Evolutionary conservation across 306 rosid species (phyloP), one percentile per base, ranked within the genome.

Genomic region (Alnus glutinosa): DNA sequence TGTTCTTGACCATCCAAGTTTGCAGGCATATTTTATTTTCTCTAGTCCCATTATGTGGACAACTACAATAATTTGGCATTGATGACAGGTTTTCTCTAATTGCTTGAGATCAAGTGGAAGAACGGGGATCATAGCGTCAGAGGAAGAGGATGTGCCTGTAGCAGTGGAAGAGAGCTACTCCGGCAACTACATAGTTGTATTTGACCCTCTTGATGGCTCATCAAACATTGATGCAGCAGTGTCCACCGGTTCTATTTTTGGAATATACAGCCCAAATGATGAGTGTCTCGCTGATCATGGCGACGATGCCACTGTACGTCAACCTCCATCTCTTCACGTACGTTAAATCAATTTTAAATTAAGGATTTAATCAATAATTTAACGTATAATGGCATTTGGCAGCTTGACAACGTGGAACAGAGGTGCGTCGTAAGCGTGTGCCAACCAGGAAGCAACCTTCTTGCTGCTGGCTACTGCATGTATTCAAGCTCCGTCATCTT

Each of bases 381-480:
- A 23, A 23, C 28, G 28, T 23, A 23, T 23, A 23, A 23, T 14
- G 37, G 37, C 37, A 44, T 81, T 44, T 83, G 72, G 87, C 83
- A 96, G 99, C 97, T 96, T 42, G 98, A 50, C 84, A 68, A 71
- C 18, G 55, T 77, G 70, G 88, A 78, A 81, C 89, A 91, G 74
- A 89, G 87, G 73, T 96, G 99, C 32, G 44, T 96, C 7, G 96
- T 93, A 87, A 96, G 81, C 66, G 99, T 91, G 80, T 96, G 99
- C 81, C 99, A 96, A 75, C 99, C 99, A 3, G 99, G 99, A 68
- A 96, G 88, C 89, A 96, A 96, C 88, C 88, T 95, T 12, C 96
- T 95, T 11, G 97, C 99, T n/a, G 93, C 99, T 6, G 99, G 99
- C 47, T 96, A 96, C 87, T 96, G 99, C 93, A 93, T 96, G 98